Evolutionary conservation across 2,329 filamentous ascomycete genomes (phyloP).

Genomic region (Incumbomyces delicatus): DNA sequence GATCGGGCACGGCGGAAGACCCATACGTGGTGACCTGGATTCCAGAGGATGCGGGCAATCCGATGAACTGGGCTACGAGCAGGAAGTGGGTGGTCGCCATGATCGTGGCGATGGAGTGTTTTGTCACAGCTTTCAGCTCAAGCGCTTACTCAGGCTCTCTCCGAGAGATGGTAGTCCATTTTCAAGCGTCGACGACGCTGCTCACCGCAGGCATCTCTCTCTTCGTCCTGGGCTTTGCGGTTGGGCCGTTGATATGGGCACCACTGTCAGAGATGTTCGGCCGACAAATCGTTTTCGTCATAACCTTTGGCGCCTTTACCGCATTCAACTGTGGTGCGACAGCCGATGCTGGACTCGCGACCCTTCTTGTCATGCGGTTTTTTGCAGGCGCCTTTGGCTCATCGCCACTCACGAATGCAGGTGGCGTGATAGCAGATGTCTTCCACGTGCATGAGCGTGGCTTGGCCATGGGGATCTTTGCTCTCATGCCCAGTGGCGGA

Average conservation of each 20-base stretch:
- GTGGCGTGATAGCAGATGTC: conserved; percentile 53
- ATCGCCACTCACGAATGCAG: conserved; percentile 52
- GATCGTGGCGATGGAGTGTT: conserved; percentile 54
- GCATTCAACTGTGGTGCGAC: conserved; percentile 53
- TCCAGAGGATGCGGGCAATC: conserved; percentile 56
- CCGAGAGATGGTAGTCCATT: conserved; percentile 43
- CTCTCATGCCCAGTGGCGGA: conserved; percentile 57
- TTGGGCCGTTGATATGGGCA: conserved; percentile 57
- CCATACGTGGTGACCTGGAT: conserved; percentile 62
- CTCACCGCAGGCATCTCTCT: conserved; percentile 53
- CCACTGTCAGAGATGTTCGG: conserved; percentile 56
- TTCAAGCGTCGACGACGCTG: conserved; percentile 37
- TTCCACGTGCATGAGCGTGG: conserved; percentile 46
- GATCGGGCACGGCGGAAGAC: conserved; percentile 54
- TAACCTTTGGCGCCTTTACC: conserved; percentile 48
- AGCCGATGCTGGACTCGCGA: conserved; percentile 47
- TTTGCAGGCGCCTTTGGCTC: conserved; percentile 55
- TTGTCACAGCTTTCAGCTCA: conserved; percentile 60
- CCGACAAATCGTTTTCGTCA: conserved; percentile 49
- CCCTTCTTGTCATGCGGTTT: conserved; percentile 58
- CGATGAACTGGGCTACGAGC: conserved; percentile 46
- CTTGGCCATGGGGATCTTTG: conserved; percentile 53
- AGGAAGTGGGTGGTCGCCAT: conserved; percentile 60
- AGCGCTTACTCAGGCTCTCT: conserved; percentile 46
- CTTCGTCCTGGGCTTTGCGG: conserved; percentile 51